Evolutionary conservation across 352 stramenopile genomes (phyloP).

Genomic region (Globisporangium okanoganense): DNA sequence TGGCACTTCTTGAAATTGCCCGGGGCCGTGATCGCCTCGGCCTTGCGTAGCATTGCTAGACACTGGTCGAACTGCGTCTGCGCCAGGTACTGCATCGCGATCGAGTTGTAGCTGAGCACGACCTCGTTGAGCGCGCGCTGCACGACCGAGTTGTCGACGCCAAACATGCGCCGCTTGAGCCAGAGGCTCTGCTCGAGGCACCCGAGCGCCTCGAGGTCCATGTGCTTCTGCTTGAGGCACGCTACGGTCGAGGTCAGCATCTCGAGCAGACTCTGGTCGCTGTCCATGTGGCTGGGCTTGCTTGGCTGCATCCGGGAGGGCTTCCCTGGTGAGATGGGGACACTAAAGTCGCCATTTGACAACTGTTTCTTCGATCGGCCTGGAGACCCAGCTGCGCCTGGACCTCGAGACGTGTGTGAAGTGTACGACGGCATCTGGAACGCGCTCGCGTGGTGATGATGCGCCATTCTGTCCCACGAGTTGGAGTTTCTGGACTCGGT

Average conservation of each 20-base stretch:
- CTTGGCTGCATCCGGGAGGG: background rate
- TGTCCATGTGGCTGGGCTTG: constrained; percentile 28
- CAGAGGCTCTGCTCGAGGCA: constrained; percentile 73
- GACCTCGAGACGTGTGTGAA: constrained; percentile 28
- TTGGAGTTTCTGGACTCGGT: background rate
- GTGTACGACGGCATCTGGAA: constrained; percentile 49
- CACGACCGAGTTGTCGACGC: constrained; percentile 51
- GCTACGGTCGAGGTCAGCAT: constrained; percentile 69
- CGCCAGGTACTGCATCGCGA: constrained; percentile 69
- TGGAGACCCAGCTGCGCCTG: constrained; percentile 12
- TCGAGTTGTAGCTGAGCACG: constrained; percentile 68
- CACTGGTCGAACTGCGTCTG: constrained; percentile 57
- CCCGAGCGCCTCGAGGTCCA: constrained; percentile 70
- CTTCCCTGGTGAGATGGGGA: background rate
- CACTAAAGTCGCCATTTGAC: background rate
- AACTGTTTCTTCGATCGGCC: constrained; percentile 13
- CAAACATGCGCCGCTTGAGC: constrained; percentile 77
- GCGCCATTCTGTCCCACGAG: background rate
- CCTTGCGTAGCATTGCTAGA: constrained; percentile 68
- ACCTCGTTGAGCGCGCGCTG: constrained; percentile 54
- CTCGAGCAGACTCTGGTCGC: constrained; percentile 55
- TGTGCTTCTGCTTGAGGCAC: constrained; percentile 67
- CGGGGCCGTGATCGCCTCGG: constrained; percentile 56
- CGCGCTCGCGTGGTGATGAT: constrained; percentile 3
- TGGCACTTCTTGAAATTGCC: constrained; percentile 64